These are phyloP conservation scores for Phytophthora megakarya DNA, from an alignment of 352 stramenopile species.

Conservation along the genomic window DNA sequence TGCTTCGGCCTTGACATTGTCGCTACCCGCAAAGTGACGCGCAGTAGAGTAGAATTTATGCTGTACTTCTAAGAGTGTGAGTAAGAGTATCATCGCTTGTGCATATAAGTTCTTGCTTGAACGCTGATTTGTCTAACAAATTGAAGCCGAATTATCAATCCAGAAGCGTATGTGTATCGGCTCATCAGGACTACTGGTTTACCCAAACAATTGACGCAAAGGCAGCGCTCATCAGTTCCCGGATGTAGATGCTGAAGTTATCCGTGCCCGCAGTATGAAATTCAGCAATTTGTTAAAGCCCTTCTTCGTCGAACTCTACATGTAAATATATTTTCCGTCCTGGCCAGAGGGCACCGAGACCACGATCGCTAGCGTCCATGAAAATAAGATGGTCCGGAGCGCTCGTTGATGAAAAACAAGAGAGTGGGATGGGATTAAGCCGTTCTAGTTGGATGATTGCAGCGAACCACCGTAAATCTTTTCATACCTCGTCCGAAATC, in stretches of 20 bases:
- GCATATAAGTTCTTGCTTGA: slow-evolving; percentile 13
- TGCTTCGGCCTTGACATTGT: slow-evolving; percentile 2
- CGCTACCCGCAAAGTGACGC: neutral
- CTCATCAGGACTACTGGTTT: neutral
- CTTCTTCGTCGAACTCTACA: slow-evolving; percentile 11
- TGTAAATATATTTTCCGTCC: neutral
- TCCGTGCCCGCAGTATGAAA: neutral
- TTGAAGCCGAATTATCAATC: slow-evolving; percentile 13
- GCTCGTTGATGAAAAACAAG: neutral
- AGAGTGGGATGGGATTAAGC: neutral
- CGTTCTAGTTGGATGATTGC: neutral
- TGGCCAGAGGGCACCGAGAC: slow-evolving; percentile 3
- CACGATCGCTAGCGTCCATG: slow-evolving; percentile 17
- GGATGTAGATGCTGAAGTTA: slow-evolving; percentile 6
- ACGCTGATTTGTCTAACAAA: slow-evolving; percentile 9
- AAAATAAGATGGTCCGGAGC: neutral
- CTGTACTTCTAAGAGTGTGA: slow-evolving; percentile 4
- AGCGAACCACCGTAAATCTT: slow-evolving; percentile 14
- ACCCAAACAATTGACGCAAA: slow-evolving; percentile 13
- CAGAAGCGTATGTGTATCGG: slow-evolving; percentile 9
- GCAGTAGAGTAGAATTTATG: slow-evolving; percentile 18
- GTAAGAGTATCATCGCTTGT: slow-evolving; percentile 7
- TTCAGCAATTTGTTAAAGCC: neutral
- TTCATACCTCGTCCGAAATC: neutral
- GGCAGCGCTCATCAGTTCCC: neutral